Conservation (phyloP, 192 early-diverging fungal species). For the Helicostylum pulchrum region DNA sequence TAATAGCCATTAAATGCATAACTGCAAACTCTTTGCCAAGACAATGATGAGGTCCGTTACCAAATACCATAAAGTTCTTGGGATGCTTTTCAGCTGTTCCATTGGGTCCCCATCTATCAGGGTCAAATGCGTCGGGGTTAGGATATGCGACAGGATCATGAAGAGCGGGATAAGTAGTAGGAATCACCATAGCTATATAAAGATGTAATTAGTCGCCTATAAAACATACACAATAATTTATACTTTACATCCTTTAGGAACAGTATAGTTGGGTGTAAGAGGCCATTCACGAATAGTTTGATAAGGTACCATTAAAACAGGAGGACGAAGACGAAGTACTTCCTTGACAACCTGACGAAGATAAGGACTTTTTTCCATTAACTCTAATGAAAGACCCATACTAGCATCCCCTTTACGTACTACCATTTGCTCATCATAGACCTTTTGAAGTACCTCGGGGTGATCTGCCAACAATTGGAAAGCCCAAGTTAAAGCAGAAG, state of each 20-base stretch:
- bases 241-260: conserved; percentile 33
- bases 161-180: conserved; percentile 40
- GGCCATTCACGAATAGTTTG: conserved; percentile 34
- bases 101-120: conserved; percentile 36
- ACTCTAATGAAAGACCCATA: conserved; percentile 20
- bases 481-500: conserved; percentile 45
- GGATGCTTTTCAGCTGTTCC: conserved; percentile 35
- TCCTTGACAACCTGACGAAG: conserved; percentile 41
- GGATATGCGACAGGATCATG: conserved; percentile 38
- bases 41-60: conserved; percentile 39
- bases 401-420: conserved; percentile 24
- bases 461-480: conserved; percentile 44
- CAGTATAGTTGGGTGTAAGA: conserved; percentile 29
- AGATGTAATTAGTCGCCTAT: background rate
- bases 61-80: conserved; percentile 45
- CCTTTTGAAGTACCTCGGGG: conserved; percentile 38
- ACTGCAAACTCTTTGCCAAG: conserved; percentile 42
- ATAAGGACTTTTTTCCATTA: conserved; percentile 34
- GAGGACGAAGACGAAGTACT: conserved; percentile 37
- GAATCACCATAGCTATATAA: conserved; percentile 36
- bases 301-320: conserved; percentile 43
- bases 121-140: conserved; percentile 37
- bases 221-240: background rate
- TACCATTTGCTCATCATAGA: conserved; percentile 35
- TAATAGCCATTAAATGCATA: conserved; percentile 32